phyloP scores from a whole-genome alignment of 2,329 filamentous ascomycete species.

The Phyllosticta ampelicida region DNA sequence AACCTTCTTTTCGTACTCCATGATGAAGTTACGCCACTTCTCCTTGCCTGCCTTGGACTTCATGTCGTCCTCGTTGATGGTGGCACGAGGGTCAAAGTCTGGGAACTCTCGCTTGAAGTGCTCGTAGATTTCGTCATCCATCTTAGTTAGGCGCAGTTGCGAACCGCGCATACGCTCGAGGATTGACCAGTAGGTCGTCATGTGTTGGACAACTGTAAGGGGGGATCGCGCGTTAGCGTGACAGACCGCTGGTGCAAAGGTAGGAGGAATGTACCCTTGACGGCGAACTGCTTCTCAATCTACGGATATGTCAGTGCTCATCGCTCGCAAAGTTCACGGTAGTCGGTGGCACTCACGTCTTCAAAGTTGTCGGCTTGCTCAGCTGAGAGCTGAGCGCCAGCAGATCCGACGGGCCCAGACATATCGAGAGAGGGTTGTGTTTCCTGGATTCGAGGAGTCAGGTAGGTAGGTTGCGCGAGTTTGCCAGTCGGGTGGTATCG shows the following conservation, averaged over 20 bases:
- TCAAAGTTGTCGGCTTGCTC: constrained; percentile 60
- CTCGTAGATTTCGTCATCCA: constrained; percentile 89
- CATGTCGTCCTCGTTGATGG: constrained; percentile 86
- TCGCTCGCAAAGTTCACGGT: constrained; percentile 1
- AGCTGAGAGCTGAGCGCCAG: constrained; percentile 32
- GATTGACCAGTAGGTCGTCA: constrained; percentile 94
- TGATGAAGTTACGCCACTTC: constrained; percentile 89
- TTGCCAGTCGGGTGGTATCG: not conserved
- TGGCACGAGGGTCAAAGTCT: constrained; percentile 73
- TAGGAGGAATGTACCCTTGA: constrained; percentile 57
- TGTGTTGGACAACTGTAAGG: constrained; percentile 69
- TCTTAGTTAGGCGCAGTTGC: constrained; percentile 78
- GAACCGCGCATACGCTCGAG: constrained; percentile 85
- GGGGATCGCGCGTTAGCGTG: not conserved
- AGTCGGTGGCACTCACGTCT: constrained; percentile 42
- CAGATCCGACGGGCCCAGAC: constrained; percentile 7
- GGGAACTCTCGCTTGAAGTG: constrained; percentile 84
- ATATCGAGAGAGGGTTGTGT: not conserved
- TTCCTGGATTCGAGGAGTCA: not conserved
- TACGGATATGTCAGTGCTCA: constrained; percentile 30
- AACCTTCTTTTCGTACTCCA: constrained; percentile 85
- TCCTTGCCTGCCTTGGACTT: constrained; percentile 96
- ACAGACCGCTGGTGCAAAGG: not conserved
- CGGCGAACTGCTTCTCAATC: constrained; percentile 99
- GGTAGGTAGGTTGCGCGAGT: not conserved